Conservation (phyloP, 345 rosid genomes). For the Aquilaria malaccensis region DNA sequence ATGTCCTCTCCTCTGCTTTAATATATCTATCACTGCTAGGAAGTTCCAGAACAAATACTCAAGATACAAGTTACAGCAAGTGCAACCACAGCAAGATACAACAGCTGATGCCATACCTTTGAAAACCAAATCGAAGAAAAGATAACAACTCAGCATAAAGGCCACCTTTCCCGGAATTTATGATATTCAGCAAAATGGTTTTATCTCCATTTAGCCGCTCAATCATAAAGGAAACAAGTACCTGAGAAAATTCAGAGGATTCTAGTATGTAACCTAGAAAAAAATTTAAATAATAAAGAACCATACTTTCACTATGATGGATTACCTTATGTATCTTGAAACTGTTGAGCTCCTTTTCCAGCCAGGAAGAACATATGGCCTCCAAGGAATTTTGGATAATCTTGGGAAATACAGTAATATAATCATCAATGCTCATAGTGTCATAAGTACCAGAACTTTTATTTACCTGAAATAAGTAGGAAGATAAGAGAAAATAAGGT, state of each 20-base stretch:
- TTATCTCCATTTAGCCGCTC: constrained; percentile 61
- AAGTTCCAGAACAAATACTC: background rate
- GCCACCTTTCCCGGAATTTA: constrained; percentile 75
- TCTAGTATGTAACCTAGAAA: background rate
- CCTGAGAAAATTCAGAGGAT: constrained; percentile 31
- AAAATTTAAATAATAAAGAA: background rate
- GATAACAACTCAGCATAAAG: constrained; percentile 71
- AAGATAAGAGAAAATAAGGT: background rate
- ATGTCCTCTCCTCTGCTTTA: no score
- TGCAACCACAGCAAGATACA: background rate
- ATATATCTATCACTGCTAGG: no score
- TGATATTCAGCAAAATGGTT: constrained; percentile 45
- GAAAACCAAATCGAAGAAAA: constrained; percentile 56
- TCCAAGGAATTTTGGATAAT: constrained; percentile 46
- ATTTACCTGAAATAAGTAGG: constrained; percentile 43
- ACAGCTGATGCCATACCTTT: constrained; percentile 22
- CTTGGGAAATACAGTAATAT: constrained; percentile 36
- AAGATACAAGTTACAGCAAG: background rate
- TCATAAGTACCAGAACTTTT: constrained; percentile 20
- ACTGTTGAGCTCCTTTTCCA: constrained; percentile 40
- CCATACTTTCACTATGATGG: background rate
- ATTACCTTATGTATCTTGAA: constrained; percentile 44
- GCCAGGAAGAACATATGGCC: constrained; percentile 59
- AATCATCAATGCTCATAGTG: constrained; percentile 33
- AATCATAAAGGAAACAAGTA: constrained; percentile 40